Conservation (phyloP, 495 filamentous ascomycete species). For the Penicillium canescens region DNA sequence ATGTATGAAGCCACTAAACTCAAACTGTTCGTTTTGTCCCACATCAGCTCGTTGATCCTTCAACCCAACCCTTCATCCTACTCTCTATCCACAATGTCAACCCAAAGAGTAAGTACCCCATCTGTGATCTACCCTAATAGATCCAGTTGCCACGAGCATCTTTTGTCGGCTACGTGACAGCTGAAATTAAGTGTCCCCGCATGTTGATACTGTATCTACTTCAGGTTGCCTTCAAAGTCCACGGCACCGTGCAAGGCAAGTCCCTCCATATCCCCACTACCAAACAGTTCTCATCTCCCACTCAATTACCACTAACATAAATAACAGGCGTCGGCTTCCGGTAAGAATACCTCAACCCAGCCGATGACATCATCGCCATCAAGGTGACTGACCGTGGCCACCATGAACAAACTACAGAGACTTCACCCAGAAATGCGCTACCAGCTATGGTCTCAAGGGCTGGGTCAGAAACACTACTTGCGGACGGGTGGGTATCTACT, state of each 20-base stretch:
- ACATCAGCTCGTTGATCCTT: conserved; percentile 1
- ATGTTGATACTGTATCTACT: background rate
- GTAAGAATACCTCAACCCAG: conserved; percentile 34
- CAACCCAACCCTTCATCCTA: background rate
- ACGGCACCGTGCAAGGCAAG: conserved; percentile 55
- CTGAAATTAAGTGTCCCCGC: background rate
- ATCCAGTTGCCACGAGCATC: background rate
- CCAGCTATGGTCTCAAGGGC: conserved; percentile 65
- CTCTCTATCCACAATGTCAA: conserved; percentile 12
- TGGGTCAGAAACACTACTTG: conserved; percentile 76
- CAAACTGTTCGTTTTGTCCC: background rate
- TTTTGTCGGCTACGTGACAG: too few species aligned
- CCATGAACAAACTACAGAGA: conserved; percentile 43
- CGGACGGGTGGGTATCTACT: conserved; percentile 54
- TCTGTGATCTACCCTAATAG: background rate
- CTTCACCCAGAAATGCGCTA: conserved; percentile 71
- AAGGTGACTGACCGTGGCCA: background rate
- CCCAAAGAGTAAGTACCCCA: conserved; percentile 14
- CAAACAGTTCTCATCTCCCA: too few species aligned
- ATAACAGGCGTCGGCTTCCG: conserved; percentile 69
- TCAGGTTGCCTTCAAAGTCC: conserved; percentile 53
- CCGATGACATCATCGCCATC: conserved; percentile 22
- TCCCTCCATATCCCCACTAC: too few species aligned
- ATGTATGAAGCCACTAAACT: background rate
- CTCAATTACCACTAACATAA: conserved; percentile 7